Conservation (phyloP, 352 stramenopile species). For the Globisporangium nagaii region DNA sequence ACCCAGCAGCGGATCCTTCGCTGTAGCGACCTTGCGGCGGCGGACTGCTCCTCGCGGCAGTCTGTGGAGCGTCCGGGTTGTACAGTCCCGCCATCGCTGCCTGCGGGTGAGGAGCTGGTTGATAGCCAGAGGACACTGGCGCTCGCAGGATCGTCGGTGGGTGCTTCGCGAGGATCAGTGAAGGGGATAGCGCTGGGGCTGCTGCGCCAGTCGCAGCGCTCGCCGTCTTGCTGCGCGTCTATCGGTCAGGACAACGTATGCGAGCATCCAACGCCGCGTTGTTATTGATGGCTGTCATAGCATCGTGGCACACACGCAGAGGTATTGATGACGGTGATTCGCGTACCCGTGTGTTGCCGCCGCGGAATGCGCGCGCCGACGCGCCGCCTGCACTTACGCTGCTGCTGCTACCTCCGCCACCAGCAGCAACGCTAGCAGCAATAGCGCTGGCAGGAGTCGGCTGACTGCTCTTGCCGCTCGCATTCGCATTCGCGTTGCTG, state of each 20-base stretch:
- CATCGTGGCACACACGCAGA: no score
- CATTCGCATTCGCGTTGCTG: not conserved
- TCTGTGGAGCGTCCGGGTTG: slow-evolving; percentile 3
- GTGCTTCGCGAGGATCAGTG: slow-evolving; percentile 35
- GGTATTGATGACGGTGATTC: not conserved
- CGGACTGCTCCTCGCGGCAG: slow-evolving; percentile 2
- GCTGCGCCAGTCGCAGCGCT: not conserved
- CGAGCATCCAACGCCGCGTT: not conserved
- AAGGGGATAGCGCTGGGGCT: slow-evolving; percentile 1
- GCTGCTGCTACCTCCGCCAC: not conserved
- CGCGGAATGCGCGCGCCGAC: slow-evolving; percentile 21
- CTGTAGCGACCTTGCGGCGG: slow-evolving; percentile 8
- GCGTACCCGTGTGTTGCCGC: slow-evolving; percentile 14
- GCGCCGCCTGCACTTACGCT: not conserved
- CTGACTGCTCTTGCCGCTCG: not conserved
- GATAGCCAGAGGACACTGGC: not conserved
- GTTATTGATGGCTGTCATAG: not conserved
- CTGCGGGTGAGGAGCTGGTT: not conserved
- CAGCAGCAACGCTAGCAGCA: not conserved
- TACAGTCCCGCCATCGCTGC: slow-evolving; percentile 1
- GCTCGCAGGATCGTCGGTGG: slow-evolving; percentile 31
- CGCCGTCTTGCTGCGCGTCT: slow-evolving; percentile 27
- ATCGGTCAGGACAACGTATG: not conserved
- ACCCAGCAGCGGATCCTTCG: slow-evolving; percentile 5
- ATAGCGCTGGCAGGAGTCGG: not conserved